A percentile compares a stretch with the other conserved stretches of the same genome.
These are phyloP conservation scores for Trypanosoma theileri DNA, from an alignment of 208 protist genomes.

Conservation along the genomic window DNA sequence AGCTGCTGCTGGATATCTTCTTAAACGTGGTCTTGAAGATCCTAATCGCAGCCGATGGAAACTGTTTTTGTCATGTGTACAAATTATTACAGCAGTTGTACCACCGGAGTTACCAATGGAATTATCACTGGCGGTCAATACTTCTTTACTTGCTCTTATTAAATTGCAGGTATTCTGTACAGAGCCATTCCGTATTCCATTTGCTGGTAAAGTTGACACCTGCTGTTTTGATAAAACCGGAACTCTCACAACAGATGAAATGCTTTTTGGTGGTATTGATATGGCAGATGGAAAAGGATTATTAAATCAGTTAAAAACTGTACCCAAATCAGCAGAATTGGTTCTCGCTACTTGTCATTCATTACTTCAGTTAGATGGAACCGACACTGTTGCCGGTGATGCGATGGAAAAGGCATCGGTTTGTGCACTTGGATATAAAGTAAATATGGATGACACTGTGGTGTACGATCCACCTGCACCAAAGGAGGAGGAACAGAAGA, in stretches of 20 bases:
- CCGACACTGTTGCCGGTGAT: constrained; percentile 92
- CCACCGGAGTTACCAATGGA: constrained; percentile 99
- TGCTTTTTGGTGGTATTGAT: constrained; percentile 91
- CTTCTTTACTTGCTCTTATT: constrained; percentile 91
- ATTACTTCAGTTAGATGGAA: constrained; percentile 81
- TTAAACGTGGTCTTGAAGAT: constrained; percentile 86
- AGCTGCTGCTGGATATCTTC: constrained; percentile 93
- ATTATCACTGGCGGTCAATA: constrained; percentile 98
- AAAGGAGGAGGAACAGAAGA: constrained; percentile 10
- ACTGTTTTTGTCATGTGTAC: constrained; percentile 97
- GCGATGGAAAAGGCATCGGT: constrained; percentile 96
- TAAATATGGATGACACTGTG: constrained; percentile 70
- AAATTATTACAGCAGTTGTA: constrained; percentile 98
- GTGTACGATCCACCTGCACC: constrained; percentile 53
- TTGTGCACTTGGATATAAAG: constrained; percentile 85
- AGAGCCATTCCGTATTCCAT: constrained; percentile 99
- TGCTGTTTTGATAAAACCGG: constrained; percentile 99
- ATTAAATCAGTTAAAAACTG: constrained; percentile 72
- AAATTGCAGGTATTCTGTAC: constrained; percentile 94
- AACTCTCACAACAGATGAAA: constrained; percentile 96
- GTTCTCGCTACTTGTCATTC: constrained; percentile 90
- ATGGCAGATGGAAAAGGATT: constrained; percentile 89
- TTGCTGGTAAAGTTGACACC: constrained; percentile 97
- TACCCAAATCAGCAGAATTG: constrained; percentile 69
- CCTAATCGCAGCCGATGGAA: constrained; percentile 92